Base-by-base conservation (phyloP, 2,329 filamentous ascomycete species). In the Plenodomus biglobosus region DNA sequence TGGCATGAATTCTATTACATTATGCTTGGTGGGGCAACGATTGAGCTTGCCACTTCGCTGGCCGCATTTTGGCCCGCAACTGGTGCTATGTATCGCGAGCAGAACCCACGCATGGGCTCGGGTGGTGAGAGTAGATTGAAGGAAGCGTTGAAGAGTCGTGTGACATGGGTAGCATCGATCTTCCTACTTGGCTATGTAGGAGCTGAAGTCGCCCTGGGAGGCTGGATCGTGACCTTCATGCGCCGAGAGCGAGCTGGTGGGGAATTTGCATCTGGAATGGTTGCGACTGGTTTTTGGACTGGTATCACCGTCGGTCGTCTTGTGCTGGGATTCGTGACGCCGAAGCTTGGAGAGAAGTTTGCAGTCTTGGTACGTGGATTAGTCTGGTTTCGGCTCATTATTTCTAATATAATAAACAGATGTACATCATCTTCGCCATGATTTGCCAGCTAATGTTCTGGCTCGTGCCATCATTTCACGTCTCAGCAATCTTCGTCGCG, bases 141-240 rank as follows among this genome's bases (percentile, higher is more conserved):
- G 55, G 72, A 77, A 61, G 74, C 77, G 1, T 68, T 84, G 19
- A 68, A 65, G 35, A 69, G 61, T 21, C 68, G 75, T 8, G 76
- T 86, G 3, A 85, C 85, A 7, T 90, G 87, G 86, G 75, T 88
- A 13, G 75, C 83, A 21, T 79, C 88, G 3, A 50, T 86, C 3
- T 94, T 92, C 66, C 74, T 92, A 8, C 78, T 92, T 3, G 81
- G 82, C 3, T 94, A 94, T 60, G 84, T 91, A 1, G 90, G 90
- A 2, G 79, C 81, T 3, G 89, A 95, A 70, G 85, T 89, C 45
- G 83, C 82, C 0, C 73, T 90, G 4, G 85, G 85, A 20, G 88
- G 88, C 15, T 92, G 88, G 88, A 85, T 94, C 55, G 85, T 89
- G 13, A 85, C 84, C 0, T 95, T 94, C 66, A 94, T 95, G 87